Conservation (phyloP, 805 yeast genomes). For the Candida arabinofermentans region DNA sequence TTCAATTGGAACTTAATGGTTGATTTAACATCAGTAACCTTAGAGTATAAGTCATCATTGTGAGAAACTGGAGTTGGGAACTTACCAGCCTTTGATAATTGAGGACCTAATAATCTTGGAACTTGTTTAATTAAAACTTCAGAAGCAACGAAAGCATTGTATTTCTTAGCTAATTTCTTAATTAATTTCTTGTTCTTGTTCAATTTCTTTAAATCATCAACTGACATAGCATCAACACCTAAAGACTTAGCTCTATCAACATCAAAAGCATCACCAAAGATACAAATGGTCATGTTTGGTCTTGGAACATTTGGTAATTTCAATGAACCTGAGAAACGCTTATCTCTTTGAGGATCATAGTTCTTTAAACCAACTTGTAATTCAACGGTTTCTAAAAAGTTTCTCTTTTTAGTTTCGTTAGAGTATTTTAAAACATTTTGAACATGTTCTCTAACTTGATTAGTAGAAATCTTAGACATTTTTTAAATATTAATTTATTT, state of each 20-base stretch:
- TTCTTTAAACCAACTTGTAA: slow-evolving; percentile 99
- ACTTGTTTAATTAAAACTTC: slow-evolving; percentile 99
- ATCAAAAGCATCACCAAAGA: slow-evolving; percentile 99
- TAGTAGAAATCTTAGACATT: slow-evolving; percentile 86
- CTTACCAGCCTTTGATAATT: slow-evolving; percentile 99
- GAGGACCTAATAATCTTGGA: slow-evolving; percentile 99
- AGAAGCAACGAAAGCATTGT: slow-evolving; percentile 99
- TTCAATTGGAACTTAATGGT: slow-evolving; percentile 99
- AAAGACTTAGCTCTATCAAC: slow-evolving; percentile 99
- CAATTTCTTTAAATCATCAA: slow-evolving; percentile 98
- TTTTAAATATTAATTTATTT: slow-evolving; percentile 21
- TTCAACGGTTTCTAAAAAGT: slow-evolving; percentile 99
- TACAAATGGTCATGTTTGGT: slow-evolving; percentile 99
- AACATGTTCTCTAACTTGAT: slow-evolving; percentile 97
- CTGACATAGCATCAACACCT: slow-evolving; percentile 99
- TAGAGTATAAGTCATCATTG: slow-evolving; percentile 94
- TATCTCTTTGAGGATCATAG: slow-evolving; percentile 99
- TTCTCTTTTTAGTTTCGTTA: slow-evolving; percentile 97
- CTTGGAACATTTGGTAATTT: slow-evolving; percentile 99
- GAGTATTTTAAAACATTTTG: slow-evolving; percentile 87
- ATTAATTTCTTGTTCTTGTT: slow-evolving; percentile 99
- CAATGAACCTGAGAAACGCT: slow-evolving; percentile 99
- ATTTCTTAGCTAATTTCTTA: slow-evolving; percentile 99
- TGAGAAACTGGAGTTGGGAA: slow-evolving; percentile 99
- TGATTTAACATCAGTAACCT: slow-evolving; percentile 96